A percentile compares a stretch with the other conserved stretches of the same genome.
These are phyloP conservation scores for Blastobotrys apis DNA, from an alignment of 1,139 yeast genomes.

Conservation along the genomic window DNA sequence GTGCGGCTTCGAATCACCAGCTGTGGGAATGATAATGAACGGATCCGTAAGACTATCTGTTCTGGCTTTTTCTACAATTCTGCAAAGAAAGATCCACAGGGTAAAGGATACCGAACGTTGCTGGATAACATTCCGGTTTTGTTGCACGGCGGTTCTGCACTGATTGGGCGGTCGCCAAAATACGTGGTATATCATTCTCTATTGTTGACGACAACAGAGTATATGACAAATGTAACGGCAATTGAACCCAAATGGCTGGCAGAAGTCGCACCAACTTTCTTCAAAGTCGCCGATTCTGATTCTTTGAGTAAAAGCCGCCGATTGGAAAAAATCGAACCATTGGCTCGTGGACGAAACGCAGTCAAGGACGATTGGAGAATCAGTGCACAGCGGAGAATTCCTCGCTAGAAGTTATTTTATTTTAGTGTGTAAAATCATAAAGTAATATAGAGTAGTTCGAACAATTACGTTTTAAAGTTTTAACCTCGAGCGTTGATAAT, in stretches of 20 bases:
- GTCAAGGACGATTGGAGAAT: slow-evolving; percentile 54
- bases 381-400: slow-evolving; percentile 37
- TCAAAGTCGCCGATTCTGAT: slow-evolving; percentile 51
- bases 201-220: slow-evolving; percentile 77
- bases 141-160: slow-evolving; percentile 83
- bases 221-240: slow-evolving; percentile 81
- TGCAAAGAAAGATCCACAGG: slow-evolving; percentile 72
- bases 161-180: slow-evolving; percentile 69
- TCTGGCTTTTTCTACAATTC: slow-evolving; percentile 85
- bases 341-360: slow-evolving; percentile 49
- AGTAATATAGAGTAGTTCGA: neutral
- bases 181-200: slow-evolving; percentile 83
- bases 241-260: slow-evolving; percentile 84
- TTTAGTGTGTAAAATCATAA: neutral
- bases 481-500: slow-evolving; percentile 89
- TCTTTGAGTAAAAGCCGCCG: slow-evolving; percentile 42
- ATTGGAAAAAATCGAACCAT: slow-evolving; percentile 56
- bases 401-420: neutral
- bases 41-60: slow-evolving; percentile 70
- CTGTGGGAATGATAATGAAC: slow-evolving; percentile 48
- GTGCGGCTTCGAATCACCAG: slow-evolving; percentile 49
- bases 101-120: slow-evolving; percentile 74
- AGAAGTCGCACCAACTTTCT: slow-evolving; percentile 83
- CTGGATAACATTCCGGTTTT: slow-evolving; percentile 73
- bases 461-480: no score